A percentile compares a stretch with the other conserved stretches of the same genome.
Conservation (phyloP, 2,329 filamentous ascomycete genomes). For the Cordyceps pruinosa region DNA sequence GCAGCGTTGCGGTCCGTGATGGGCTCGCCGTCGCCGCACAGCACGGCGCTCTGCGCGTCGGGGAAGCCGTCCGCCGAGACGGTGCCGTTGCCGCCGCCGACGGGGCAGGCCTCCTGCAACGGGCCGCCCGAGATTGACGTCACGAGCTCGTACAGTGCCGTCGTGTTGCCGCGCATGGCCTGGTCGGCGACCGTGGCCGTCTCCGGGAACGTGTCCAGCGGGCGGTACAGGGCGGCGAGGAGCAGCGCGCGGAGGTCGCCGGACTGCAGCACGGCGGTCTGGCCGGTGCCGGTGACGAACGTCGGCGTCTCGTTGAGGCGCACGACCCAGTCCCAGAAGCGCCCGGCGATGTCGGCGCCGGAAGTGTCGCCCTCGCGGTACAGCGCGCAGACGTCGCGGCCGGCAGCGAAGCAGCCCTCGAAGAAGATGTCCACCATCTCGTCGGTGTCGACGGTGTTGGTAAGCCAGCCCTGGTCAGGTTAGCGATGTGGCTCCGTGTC, state of each 20-base stretch:
- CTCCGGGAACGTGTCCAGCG: conserved; percentile 15
- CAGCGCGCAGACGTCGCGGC: conserved; percentile 24
- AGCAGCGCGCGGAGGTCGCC: conserved; percentile 25
- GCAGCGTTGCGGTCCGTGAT: conserved; percentile 16
- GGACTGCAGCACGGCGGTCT: conserved; percentile 24
- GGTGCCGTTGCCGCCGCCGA: conserved; percentile 4
- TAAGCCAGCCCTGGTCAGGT: conserved; percentile 26
- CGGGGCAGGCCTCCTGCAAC: conserved; percentile 7
- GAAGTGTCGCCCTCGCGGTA: conserved; percentile 20
- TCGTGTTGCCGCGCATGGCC: conserved; percentile 17
- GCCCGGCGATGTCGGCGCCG: conserved; percentile 23
- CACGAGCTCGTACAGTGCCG: not conserved
- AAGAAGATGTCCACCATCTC: conserved; percentile 28
- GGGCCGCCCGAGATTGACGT: not conserved
- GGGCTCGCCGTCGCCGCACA: conserved; percentile 31
- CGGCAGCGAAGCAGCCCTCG: conserved; percentile 28
- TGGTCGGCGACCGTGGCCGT: conserved; percentile 5
- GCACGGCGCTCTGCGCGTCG: conserved; percentile 22
- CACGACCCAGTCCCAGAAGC: conserved; percentile 26
- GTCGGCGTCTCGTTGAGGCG: conserved; percentile 24
- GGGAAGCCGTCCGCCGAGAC: not conserved
- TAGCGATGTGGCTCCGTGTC: not conserved
- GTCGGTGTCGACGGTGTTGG: conserved; percentile 32
- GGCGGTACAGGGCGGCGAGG: conserved; percentile 22
- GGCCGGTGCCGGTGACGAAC: conserved; percentile 16